Conservation (phyloP, 2,329 filamentous ascomycete species). For the Fusarium redolens region DNA sequence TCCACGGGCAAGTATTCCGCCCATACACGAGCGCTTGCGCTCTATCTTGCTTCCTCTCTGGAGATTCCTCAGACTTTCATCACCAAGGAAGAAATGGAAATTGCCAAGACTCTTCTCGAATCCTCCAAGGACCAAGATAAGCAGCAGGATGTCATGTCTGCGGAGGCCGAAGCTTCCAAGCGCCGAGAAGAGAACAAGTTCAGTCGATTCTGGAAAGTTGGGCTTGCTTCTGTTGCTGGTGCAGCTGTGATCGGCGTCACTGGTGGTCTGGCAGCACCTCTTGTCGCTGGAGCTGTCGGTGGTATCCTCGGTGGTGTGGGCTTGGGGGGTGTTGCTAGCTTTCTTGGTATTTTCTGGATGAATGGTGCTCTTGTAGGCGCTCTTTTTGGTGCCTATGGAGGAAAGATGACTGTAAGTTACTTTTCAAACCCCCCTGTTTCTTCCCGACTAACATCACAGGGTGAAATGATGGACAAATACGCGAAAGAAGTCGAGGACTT, state of each 20-base stretch:
- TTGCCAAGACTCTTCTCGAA: constrained; percentile 79
- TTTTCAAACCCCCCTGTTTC: too few species aligned
- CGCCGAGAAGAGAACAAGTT: constrained; percentile 76
- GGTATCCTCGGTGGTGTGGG: constrained; percentile 87
- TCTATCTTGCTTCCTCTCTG: constrained; percentile 76
- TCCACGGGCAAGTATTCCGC: constrained; percentile 80
- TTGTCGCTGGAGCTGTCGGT: constrained; percentile 87
- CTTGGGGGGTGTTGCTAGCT: constrained; percentile 85
- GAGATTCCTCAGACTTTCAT: constrained; percentile 71
- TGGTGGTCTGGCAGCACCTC: constrained; percentile 87
- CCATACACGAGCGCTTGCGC: constrained; percentile 75
- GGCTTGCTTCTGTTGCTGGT: constrained; percentile 86
- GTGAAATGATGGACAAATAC: constrained; percentile 88
- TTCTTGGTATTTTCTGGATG: constrained; percentile 86
- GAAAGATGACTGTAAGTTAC: constrained; percentile 69
- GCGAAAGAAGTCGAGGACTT: constrained; percentile 88
- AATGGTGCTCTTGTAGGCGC: constrained; percentile 87
- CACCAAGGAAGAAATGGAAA: constrained; percentile 77
- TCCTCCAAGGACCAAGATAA: constrained; percentile 62
- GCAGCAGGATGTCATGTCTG: constrained; percentile 67
- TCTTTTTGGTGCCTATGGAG: constrained; percentile 90
- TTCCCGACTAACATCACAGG: constrained; percentile 53
- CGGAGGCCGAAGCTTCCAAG: constrained; percentile 80
- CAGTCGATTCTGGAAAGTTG: constrained; percentile 87
- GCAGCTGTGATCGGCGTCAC: constrained; percentile 92